These are phyloP conservation scores for Mycena metata DNA, from an alignment of 768 basidiomycete genomes.

Conservation along the genomic window DNA sequence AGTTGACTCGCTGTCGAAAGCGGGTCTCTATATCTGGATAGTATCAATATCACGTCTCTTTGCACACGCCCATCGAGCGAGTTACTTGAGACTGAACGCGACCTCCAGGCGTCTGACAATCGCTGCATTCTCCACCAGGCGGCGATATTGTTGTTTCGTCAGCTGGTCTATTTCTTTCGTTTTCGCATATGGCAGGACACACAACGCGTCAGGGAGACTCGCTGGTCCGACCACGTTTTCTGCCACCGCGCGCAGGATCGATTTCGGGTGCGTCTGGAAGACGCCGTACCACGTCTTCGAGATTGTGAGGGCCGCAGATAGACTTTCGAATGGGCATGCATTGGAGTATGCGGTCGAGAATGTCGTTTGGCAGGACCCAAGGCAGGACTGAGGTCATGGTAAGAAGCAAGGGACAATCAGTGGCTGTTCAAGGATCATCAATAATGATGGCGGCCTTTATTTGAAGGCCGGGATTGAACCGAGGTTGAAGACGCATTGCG, in stretches of 20 bases:
- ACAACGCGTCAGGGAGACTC: not conserved
- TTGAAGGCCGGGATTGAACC: too few relatives aligned
- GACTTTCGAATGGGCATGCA: not conserved
- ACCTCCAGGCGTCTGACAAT: constrained; percentile 15
- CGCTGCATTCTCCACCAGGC: constrained; percentile 1
- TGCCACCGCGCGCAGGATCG: constrained; percentile 5
- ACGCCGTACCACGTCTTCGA: constrained; percentile 18
- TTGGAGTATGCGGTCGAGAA: constrained; percentile 18
- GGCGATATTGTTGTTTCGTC: not conserved
- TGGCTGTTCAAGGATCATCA: too few relatives aligned
- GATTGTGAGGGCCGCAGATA: not conserved
- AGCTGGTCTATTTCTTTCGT: not conserved
- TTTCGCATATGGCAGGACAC: constrained; percentile 7
- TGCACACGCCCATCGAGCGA: not conserved
- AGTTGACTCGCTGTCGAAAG: constrained; percentile 13
- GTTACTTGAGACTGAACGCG: constrained; percentile 14
- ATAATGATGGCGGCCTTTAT: too few relatives aligned
- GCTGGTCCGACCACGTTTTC: constrained; percentile 11
- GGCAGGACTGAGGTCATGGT: too few relatives aligned
- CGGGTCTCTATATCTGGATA: constrained; percentile 4
- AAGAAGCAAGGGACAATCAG: too few relatives aligned
- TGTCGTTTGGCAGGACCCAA: not conserved
- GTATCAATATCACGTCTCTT: not conserved
- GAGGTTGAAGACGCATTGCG: too few relatives aligned
- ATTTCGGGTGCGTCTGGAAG: constrained; percentile 13